Conservation (phyloP, 169 alveolate genomes). For the Babesia bovis region DNA sequence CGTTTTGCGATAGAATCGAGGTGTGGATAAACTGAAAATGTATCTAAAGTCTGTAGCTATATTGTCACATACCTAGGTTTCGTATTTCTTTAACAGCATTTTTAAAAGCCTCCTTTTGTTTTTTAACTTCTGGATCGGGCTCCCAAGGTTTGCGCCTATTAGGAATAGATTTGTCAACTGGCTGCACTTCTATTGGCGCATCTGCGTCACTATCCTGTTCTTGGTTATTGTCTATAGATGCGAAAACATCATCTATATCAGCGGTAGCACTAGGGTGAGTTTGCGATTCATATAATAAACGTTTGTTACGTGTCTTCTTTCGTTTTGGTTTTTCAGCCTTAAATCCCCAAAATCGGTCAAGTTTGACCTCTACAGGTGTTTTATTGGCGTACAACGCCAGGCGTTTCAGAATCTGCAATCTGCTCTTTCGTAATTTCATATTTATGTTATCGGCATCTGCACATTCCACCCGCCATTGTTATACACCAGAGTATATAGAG, state of each 20-base stretch:
- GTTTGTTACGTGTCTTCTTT: slow-evolving; percentile 3
- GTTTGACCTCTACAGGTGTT: slow-evolving; percentile 41
- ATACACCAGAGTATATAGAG: background rate
- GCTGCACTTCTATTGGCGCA: background rate
- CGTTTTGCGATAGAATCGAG: slow-evolving; percentile 63
- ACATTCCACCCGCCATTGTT: background rate
- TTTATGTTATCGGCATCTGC: slow-evolving; percentile 12
- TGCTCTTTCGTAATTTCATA: slow-evolving; percentile 23
- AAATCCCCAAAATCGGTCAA: slow-evolving; percentile 66
- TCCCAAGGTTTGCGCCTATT: slow-evolving; percentile 18
- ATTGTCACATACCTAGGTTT: slow-evolving; percentile 28
- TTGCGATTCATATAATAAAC: background rate
- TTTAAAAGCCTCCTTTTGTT: slow-evolving; percentile 39
- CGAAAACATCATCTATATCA: slow-evolving; percentile 1
- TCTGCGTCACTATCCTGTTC: background rate
- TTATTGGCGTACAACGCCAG: slow-evolving; percentile 35
- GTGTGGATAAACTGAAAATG: slow-evolving; percentile 67
- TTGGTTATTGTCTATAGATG: slow-evolving; percentile 1
- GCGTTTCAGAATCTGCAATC: slow-evolving; percentile 7
- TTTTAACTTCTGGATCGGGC: slow-evolving; percentile 24
- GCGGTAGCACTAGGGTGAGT: background rate
- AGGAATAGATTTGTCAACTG: background rate
- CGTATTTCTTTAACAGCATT: slow-evolving; percentile 57
- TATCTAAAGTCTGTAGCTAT: background rate
- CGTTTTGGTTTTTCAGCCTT: slow-evolving; percentile 8